Evolutionary conservation across 2,329 filamentous ascomycete genomes (phyloP), one percentile per base, ranked within the genome.

Genomic region (Proliferodiscus dingleyae): DNA sequence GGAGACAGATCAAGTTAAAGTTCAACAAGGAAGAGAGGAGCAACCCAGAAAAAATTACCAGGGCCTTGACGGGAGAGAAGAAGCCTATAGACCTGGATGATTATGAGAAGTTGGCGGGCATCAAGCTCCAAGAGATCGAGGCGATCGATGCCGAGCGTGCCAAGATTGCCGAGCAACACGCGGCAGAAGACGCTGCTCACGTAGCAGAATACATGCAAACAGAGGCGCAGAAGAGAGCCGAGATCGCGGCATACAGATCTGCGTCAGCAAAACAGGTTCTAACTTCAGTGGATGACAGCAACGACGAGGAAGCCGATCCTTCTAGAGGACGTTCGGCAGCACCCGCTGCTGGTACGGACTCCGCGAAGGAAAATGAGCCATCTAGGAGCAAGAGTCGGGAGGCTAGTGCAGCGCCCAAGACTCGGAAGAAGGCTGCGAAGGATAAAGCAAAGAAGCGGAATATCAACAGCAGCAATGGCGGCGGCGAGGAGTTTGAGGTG

Each of bases 1-100:
- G 88, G 15, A 77, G 83, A 24, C 80, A 87, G 63, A 76, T 93
- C 67, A 91, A 91, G 68, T 75, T 84, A 53, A 93, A 93, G 63
- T 93, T 88, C 68, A 86, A 83, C 58, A 81, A 83, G 50, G 88
- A 93, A 66, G 87, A 93, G 66, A 74, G 79, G 26, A 71, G 78
- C 43, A 75, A 83, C 52, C 81, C 85, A 0, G 66, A 69, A 3
- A 75, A 78, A 51, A 74, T 94, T 55, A 80, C 80, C 50, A 72
- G 73, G 28, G 80, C 80, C 4, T 70, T 93, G 45, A 76, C 75
- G 28, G 79, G 78, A 45, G 70, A 75, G 55, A 77, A 80, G 66
- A 72, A 72, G 23, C 69, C 74, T 34, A 81, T 84, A 53, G 73
- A 81, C 58, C 66, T 83, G 21, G 76, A 80, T 26, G 76, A 80